phyloP scores from a whole-genome alignment of 768 basidiomycete species.

The Leucosporidium creatinivorum region DNA sequence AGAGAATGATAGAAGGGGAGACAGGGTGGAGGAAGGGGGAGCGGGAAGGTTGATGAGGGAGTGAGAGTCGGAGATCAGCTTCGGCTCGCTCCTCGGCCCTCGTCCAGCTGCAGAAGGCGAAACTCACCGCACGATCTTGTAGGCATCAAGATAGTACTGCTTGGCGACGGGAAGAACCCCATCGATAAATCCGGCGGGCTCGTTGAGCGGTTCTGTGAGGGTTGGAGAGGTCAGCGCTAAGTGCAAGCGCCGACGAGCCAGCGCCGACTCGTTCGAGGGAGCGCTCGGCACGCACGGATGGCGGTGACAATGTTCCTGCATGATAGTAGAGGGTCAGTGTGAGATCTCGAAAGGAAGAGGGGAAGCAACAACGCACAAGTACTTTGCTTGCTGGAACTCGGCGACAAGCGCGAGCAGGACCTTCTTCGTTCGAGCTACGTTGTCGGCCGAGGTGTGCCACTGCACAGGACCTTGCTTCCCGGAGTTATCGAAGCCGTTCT shows the following conservation, averaged over 20 bases:
- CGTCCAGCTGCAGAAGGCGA: too few relatives aligned
- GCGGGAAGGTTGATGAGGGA: too few relatives aligned
- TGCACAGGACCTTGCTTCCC: slow-evolving; percentile 6
- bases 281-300: slow-evolving; percentile 9
- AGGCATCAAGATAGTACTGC: not conserved
- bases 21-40: too few relatives aligned
- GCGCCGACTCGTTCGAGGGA: too few relatives aligned
- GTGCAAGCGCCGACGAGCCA: too few relatives aligned
- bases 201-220: slow-evolving; percentile 11
- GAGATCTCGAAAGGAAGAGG: too few relatives aligned
- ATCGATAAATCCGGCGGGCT: slow-evolving; percentile 21
- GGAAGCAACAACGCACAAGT: not conserved
- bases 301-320: slow-evolving; percentile 12
- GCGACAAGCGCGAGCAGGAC: slow-evolving; percentile 10
- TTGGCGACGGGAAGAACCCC: not conserved
- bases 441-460: slow-evolving; percentile 16
- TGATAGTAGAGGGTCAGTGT: too few relatives aligned
- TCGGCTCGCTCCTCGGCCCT: too few relatives aligned
- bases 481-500: slow-evolving; percentile 26
- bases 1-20: too few relatives aligned
- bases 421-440: slow-evolving; percentile 14
- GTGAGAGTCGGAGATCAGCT: too few relatives aligned
- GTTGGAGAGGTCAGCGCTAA: too few relatives aligned
- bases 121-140: not conserved
- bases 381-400: slow-evolving; percentile 18